Conservation (phyloP, 169 alveolate genomes). For the Eimeria necatrix region DNA sequence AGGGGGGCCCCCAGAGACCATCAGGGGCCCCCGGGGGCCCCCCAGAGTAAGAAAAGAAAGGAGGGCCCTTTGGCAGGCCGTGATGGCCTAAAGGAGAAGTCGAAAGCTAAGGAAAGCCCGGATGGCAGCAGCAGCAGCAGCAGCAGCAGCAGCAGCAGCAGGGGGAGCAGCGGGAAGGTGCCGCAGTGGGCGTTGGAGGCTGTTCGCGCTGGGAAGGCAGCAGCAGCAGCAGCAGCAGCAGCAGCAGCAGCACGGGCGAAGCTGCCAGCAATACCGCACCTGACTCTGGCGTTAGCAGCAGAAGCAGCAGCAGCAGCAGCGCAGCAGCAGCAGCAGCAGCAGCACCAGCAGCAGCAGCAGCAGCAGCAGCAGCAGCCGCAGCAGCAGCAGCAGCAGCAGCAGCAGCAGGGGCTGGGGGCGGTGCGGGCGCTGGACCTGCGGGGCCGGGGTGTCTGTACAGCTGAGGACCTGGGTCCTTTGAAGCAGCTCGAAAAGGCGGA, state of each 20-base stretch:
- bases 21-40: neutral
- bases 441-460: neutral
- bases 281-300: slow-evolving; percentile 13
- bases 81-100: neutral
- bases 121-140: neutral
- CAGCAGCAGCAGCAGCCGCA: neutral
- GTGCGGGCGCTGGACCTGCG: neutral
- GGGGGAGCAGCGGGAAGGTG: neutral
- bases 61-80: slow-evolving; percentile 11
- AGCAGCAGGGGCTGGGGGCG: neutral
- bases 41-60: neutral
- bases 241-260: neutral
- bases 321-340: slow-evolving; percentile 5
- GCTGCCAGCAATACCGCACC: neutral
- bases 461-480: neutral
- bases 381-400: neutral
- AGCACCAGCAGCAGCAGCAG: neutral
- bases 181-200: neutral
- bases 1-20: neutral
- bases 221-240: neutral
- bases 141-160: slow-evolving; percentile 12
- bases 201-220: neutral
- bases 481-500: neutral
- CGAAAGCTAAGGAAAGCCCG: neutral
- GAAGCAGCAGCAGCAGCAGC: too few relatives aligned